Evolutionary conservation across 371 early-diverging fungal species (phyloP), one percentile per base, ranked within the genome.

Genomic region (Zychaea mexicana): DNA sequence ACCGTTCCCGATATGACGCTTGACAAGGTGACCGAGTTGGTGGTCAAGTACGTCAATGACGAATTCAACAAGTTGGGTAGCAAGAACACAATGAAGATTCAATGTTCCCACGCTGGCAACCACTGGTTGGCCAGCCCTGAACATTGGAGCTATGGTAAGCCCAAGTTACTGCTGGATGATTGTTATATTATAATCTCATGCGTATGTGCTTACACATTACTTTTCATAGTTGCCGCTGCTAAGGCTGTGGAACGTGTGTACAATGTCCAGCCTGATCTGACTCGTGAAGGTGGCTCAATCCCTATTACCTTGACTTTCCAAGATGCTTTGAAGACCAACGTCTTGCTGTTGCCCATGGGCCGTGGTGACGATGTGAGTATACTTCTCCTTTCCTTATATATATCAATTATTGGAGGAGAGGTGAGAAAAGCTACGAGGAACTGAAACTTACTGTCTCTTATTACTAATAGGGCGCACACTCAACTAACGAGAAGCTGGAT

Each of bases 251-350:
- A 97, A 82, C 87, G 81, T 56, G 95, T 97, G 24, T 96, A 89
- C 76, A 85, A 88, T 54, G 89, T 91, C 67, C 91, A 86, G 78
- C 98, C 98, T 61, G 98, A 98, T 69, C 83, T 92, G 71, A 98
- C 98, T 24, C 91, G 98, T 72, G 98, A 98, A 85, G 98, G 97
- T 65, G 96, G 98, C 9, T 94, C 94, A 39, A 98, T 98, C 69
- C 98, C 98, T n/a, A 96, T 98, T 22, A 97, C 98, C 12, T 84
- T 98, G 63, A 95, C 96, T 22, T 97, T 98, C 88, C 94, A 97
- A 86, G 96, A 97, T 70, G 92, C 93, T 30, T 83, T 98, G 27
- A 78, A 92, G 60, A 92, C 92, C 85, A 95, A 91, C 71, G 95
- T 96, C 22, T 76, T 96, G 61, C 83, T 97, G 67, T 82, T 96